Evolutionary conservation across 257 asterid species (phyloP).

Genomic region (Solanum megistacrolobum): DNA sequence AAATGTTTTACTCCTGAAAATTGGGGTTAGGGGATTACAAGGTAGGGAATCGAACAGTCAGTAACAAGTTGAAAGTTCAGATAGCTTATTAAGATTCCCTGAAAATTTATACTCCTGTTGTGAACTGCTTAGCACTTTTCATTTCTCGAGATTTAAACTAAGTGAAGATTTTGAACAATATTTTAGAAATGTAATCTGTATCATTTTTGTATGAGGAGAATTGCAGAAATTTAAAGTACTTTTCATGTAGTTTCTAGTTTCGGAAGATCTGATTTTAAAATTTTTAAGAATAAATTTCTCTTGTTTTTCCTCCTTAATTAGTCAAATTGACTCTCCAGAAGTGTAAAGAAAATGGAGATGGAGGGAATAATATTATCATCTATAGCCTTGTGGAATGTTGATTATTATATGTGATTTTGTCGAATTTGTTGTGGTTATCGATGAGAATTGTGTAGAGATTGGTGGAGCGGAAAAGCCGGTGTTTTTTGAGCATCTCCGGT

Average conservation of each 20-base stretch:
- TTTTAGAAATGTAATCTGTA: neutral
- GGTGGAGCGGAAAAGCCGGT: neutral
- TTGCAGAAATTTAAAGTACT: neutral
- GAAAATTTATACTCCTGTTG: neutral
- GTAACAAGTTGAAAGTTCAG: neutral
- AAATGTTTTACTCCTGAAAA: neutral
- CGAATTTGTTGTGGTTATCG: neutral
- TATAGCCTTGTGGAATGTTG: neutral
- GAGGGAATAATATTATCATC: neutral
- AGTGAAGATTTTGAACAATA: neutral
- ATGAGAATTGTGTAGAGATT: neutral
- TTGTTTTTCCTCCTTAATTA: neutral
- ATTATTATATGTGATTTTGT: neutral
- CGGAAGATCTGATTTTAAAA: neutral
- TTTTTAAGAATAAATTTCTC: neutral
- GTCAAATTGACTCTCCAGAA: neutral
- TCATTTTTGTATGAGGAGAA: neutral
- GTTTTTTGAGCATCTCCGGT: neutral
- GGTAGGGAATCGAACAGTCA: neutral
- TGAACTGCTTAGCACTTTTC: neutral
- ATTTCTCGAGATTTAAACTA: neutral
- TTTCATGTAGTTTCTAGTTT: neutral
- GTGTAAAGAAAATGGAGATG: neutral
- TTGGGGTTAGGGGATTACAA: neutral
- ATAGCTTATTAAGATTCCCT: neutral